Base-by-base conservation (phyloP, 257 asterid species). In the Rhazya stricta region DNA sequence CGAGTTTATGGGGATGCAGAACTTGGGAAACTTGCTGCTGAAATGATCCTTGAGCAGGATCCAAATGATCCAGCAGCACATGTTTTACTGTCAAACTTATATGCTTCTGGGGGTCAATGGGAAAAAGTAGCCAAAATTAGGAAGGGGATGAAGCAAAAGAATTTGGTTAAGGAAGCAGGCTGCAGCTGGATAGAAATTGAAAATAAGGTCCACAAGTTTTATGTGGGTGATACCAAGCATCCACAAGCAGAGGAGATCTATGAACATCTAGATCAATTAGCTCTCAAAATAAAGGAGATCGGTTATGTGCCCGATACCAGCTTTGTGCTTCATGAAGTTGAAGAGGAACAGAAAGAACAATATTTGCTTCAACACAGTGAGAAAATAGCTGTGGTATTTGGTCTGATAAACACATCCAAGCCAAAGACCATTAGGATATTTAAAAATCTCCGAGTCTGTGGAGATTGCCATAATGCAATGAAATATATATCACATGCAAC, bases 101-200 rank as follows among this genome's bases (percentile, higher is more conserved):
- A 89, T 42, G 97, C 97, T 8, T 92, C 96, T 0, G 36, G 46
- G 1, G 96, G 97, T 43, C 88, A 87, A 45, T 94, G 96, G 95
- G 96, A 86, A 67, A 72, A 84, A 11, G 95, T 84, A 15, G 84
- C 89, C 6, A 77, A 74, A 74, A 81, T 90, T 25, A 83, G 99
- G 72, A 87, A 88, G 78, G 79, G 78, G 39, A 92, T 94, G 99
- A 90, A 86, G 79, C 89, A 85, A 65, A 82, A 87, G 79, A 89
- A 79, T 69, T 34, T 94, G 88, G 87, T 86, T 62, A 94, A 92
- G 85, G 97, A 94, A 84, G 96, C 97, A 0, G 97, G 99, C 0
- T 92, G 91, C 78, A 94, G 99, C 85, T 94, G 99, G 99, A 85
- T 94, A 16, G 99, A 94, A 82, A 73, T 84, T n/a, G 96, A 75